Evolutionary conservation across 1,284 basidiomycete species (phyloP).

Genomic region (Puccinia hordei): DNA sequence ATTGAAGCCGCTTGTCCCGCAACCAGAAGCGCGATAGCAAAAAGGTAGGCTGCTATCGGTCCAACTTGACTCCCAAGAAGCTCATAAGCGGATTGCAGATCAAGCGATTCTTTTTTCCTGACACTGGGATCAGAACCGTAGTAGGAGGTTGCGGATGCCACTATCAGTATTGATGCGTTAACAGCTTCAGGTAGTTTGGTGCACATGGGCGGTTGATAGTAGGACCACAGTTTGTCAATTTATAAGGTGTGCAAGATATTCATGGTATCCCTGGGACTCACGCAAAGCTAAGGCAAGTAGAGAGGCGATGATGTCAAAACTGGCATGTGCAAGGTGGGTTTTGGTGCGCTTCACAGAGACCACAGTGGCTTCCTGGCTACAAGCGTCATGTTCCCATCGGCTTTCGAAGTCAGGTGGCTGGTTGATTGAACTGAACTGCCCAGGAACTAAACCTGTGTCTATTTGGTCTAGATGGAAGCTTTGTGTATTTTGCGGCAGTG

Average conservation of each 20-base stretch:
- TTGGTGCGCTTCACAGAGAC: slow-evolving; percentile 5
- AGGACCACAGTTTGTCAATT: background rate
- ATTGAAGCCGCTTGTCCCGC: slow-evolving; percentile 90
- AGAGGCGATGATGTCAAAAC: slow-evolving; percentile 58
- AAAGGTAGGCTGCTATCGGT: slow-evolving; percentile 74
- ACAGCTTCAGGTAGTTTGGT: slow-evolving; percentile 23
- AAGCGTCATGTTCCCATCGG: background rate
- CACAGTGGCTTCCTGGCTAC: slow-evolving; percentile 7
- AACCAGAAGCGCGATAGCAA: slow-evolving; percentile 79
- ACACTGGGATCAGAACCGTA: slow-evolving; percentile 60
- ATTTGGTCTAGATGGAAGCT: background rate
- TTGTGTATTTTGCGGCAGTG: background rate
- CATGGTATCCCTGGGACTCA: slow-evolving; percentile 61
- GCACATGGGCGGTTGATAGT: background rate
- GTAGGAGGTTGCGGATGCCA: slow-evolving; percentile 65
- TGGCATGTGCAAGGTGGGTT: slow-evolving; percentile 56
- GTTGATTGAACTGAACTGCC: slow-evolving; percentile 6
- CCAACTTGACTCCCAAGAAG: slow-evolving; percentile 72
- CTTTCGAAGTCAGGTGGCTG: background rate
- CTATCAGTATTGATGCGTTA: slow-evolving; percentile 62
- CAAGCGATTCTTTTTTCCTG: slow-evolving; percentile 58
- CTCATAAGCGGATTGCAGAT: slow-evolving; percentile 77
- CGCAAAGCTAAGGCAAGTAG: slow-evolving; percentile 56
- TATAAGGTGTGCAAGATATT: slow-evolving; percentile 52
- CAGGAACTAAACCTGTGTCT: background rate